Conservation (phyloP, 1,139 yeast species). For the Blastobotrys illinoisensis region DNA sequence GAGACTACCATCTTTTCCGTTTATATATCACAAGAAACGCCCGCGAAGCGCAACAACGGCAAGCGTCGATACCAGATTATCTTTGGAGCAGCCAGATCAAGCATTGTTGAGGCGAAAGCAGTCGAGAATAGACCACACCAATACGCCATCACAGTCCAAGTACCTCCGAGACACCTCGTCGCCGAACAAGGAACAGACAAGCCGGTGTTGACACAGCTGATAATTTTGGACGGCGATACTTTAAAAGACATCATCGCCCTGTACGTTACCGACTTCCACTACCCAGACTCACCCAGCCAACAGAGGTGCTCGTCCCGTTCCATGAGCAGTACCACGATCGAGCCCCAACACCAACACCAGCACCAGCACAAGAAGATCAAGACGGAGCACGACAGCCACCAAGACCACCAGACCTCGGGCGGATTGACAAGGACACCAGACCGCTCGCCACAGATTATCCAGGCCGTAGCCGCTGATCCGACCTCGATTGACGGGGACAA, state of each 20-base stretch:
- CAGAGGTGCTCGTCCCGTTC: constrained; percentile 4
- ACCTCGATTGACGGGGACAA: neutral
- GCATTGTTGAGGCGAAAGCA: constrained; percentile 2
- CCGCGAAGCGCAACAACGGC: neutral
- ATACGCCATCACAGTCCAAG: constrained; percentile 16
- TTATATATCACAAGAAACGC: neutral
- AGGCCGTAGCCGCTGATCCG: neutral
- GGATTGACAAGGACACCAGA: neutral
- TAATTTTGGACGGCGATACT: constrained; percentile 3
- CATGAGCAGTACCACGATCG: neutral
- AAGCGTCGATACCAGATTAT: constrained; percentile 5
- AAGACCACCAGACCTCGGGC: neutral
- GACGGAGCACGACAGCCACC: neutral
- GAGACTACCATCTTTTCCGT: neutral
- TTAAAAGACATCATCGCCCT: constrained; percentile 6
- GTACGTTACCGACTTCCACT: constrained; percentile 6
- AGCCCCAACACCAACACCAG: constrained; percentile 3
- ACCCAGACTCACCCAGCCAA: constrained; percentile 2
- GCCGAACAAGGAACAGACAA: constrained; percentile 6
- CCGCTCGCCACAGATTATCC: neutral
- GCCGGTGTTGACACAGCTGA: constrained; percentile 1
- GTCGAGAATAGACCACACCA: constrained; percentile 10
- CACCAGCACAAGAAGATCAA: neutral
- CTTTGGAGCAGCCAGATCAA: constrained; percentile 7
- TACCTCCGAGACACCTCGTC: constrained; percentile 17